Conservation (phyloP, 2,329 filamentous ascomycete genomes). For the Alternaria dauci region DNA sequence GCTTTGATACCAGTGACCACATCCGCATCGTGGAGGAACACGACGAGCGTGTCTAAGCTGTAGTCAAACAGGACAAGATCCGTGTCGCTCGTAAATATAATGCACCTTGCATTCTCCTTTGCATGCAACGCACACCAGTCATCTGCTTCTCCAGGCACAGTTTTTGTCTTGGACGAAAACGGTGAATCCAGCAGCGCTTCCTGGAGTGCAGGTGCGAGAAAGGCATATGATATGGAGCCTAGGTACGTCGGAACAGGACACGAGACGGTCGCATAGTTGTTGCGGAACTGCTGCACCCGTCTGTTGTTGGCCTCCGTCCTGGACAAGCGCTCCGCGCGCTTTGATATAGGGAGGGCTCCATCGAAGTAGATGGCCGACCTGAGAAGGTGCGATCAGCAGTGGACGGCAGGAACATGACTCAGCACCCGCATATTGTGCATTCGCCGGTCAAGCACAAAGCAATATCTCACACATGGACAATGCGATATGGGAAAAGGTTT, state of each 20-base stretch:
- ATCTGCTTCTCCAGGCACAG: constrained; percentile 88
- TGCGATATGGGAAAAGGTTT: constrained; percentile 5
- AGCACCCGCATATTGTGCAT: constrained; percentile 15
- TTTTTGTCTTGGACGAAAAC: constrained; percentile 56
- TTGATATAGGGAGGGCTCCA: constrained; percentile 75
- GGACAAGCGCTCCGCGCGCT: constrained; percentile 68
- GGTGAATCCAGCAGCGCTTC: constrained; percentile 67
- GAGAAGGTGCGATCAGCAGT: constrained; percentile 26
- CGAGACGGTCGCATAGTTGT: constrained; percentile 33
- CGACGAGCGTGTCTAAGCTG: constrained; percentile 66
- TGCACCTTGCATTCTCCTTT: constrained; percentile 63
- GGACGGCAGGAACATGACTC: constrained; percentile 25
- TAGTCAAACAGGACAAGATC: constrained; percentile 82
- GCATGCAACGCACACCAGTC: constrained; percentile 75
- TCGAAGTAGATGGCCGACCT: constrained; percentile 80
- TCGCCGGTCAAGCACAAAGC: constrained; percentile 20
- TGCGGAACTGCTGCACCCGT: constrained; percentile 62
- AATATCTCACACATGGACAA: neutral
- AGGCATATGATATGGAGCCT: constrained; percentile 63
- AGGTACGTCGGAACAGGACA: constrained; percentile 43
- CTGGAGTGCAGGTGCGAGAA: constrained; percentile 79
- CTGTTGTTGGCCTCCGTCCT: constrained; percentile 67
- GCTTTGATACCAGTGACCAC: constrained; percentile 41
- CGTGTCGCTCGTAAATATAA: constrained; percentile 83
- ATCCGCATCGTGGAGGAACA: constrained; percentile 73